A percentile compares a stretch with the other conserved stretches of the same genome.
phyloP scores from a whole-genome alignment of 2,329 filamentous ascomycete genomes.

The Pseudogymnoascus sp. region DNA sequence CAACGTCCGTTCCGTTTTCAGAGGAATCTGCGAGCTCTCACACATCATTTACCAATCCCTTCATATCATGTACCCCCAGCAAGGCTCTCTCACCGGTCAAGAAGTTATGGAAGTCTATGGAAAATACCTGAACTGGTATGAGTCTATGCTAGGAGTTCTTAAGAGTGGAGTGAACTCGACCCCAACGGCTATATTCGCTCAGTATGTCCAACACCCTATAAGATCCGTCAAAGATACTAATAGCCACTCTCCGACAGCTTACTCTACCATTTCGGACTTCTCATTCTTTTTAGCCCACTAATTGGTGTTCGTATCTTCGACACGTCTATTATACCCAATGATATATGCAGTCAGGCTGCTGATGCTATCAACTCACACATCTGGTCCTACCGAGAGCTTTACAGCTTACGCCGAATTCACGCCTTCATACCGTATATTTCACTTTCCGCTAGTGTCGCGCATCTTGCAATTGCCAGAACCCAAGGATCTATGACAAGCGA shows the following conservation, averaged over 20 bases:
- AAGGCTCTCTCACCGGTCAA: slow-evolving; percentile 44
- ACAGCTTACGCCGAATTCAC: slow-evolving; percentile 27
- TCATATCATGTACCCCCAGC: no score
- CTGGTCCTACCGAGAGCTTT: slow-evolving; percentile 26
- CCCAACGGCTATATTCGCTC: slow-evolving; percentile 62
- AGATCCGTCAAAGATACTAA: neutral
- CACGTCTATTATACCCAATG: slow-evolving; percentile 23
- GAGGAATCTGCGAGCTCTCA: no score
- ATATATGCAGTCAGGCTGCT: slow-evolving; percentile 28
- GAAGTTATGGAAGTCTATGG: slow-evolving; percentile 56
- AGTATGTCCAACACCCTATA: slow-evolving; percentile 46
- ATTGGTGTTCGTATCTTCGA: slow-evolving; percentile 24
- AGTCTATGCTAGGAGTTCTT: slow-evolving; percentile 54
- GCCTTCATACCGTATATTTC: slow-evolving; percentile 29
- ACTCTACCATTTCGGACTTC: slow-evolving; percentile 62
- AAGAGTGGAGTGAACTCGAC: slow-evolving; percentile 60
- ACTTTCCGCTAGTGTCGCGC: slow-evolving; percentile 23
- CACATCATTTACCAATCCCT: no score
- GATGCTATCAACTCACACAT: slow-evolving; percentile 30
- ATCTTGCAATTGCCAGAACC: slow-evolving; percentile 15
- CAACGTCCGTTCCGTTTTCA: no score
- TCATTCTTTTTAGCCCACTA: slow-evolving; percentile 65
- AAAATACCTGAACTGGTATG: slow-evolving; percentile 64
- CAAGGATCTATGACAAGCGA: no score
- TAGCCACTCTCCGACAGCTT: slow-evolving; percentile 38